A percentile compares a stretch with the other conserved stretches of the same genome.
Conservation (phyloP, 179 eudicot species). For the Kewa caespitosa region DNA sequence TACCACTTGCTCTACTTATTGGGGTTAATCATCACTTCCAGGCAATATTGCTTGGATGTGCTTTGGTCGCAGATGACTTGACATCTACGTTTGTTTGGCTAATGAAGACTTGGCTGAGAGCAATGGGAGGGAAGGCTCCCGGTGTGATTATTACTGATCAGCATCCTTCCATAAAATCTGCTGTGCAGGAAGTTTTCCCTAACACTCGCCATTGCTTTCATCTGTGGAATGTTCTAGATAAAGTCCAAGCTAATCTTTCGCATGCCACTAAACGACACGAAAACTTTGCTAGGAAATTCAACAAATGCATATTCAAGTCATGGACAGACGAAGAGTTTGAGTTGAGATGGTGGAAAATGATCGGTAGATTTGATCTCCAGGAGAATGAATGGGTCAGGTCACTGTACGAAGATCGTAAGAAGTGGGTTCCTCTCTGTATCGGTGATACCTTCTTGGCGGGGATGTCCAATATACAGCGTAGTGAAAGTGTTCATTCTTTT, state of each 20-base stretch:
- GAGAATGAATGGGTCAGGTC: conserved; percentile 48
- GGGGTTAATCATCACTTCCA: conserved; percentile 56
- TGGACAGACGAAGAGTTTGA: conserved; percentile 48
- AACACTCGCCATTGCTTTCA: conserved; percentile 39
- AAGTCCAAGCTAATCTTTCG: conserved; percentile 34
- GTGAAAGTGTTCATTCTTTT: conserved; percentile 42
- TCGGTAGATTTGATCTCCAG: conserved; percentile 45
- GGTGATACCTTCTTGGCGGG: conserved; percentile 44
- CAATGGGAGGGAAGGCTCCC: conserved; percentile 50
- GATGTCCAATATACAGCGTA: conserved; percentile 41
- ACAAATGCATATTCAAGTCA: conserved; percentile 44
- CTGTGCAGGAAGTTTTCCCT: conserved; percentile 39
- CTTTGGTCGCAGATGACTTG: conserved; percentile 42
- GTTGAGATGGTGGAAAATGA: conserved; percentile 45
- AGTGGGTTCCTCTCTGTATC: conserved; percentile 42
- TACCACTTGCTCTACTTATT: conserved; percentile 43
- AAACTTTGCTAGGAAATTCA: conserved; percentile 35
- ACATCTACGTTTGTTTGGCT: conserved; percentile 40
- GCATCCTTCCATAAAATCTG: conserved; percentile 38
- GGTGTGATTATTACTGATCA: conserved; percentile 37
- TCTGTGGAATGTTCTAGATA: conserved; percentile 42
- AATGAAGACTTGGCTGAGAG: conserved; percentile 49
- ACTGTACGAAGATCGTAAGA: conserved; percentile 45
- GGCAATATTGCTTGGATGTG: conserved; percentile 48
- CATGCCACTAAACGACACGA: conserved; percentile 34